These are phyloP conservation scores for Aureobasidium lini DNA, from an alignment of 2,329 filamentous ascomycete species.

Conservation along the genomic window DNA sequence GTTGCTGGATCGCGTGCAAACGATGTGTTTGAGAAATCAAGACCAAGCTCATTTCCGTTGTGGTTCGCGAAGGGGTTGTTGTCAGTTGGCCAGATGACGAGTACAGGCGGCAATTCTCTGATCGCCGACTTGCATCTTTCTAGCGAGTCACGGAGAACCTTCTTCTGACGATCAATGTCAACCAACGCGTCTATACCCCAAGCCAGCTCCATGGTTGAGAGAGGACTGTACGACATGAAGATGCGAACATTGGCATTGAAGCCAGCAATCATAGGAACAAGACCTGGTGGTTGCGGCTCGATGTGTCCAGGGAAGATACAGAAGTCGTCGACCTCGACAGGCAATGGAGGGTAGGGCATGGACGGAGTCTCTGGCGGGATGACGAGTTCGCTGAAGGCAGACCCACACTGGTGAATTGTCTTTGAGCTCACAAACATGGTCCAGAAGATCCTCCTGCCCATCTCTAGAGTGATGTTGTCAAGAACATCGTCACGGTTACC, in stretches of 20 bases:
- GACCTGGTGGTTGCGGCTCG: conserved; percentile 59
- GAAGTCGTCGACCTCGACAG: conserved; percentile 75
- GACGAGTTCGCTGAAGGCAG: conserved; percentile 61
- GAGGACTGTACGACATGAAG: conserved; percentile 70
- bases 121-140: conserved; percentile 62
- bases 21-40: conserved; percentile 20
- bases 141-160: conserved; percentile 63
- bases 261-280: conserved; percentile 64
- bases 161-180: conserved; percentile 69
- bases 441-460: conserved; percentile 66
- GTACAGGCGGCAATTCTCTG: conserved; percentile 59
- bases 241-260: conserved; percentile 75
- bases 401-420: conserved; percentile 67
- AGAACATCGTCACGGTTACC: conserved; percentile 30
- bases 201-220: conserved; percentile 73
- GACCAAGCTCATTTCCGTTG: conserved; percentile 20
- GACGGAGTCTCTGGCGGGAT: conserved; percentile 69
- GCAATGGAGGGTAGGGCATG: conserved; percentile 70
- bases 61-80: conserved; percentile 26
- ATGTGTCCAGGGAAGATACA: conserved; percentile 67
- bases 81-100: conserved; percentile 48
- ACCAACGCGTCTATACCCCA: conserved; percentile 72
- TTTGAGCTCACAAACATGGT: conserved; percentile 67
- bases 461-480: conserved; percentile 44
- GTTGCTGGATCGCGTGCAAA: conserved; percentile 22